A percentile compares a stretch with the other conserved stretches of the same genome.
These are phyloP conservation scores for Kwoniella sp. DNA, from an alignment of 768 basidiomycete species.

Conservation along the genomic window DNA sequence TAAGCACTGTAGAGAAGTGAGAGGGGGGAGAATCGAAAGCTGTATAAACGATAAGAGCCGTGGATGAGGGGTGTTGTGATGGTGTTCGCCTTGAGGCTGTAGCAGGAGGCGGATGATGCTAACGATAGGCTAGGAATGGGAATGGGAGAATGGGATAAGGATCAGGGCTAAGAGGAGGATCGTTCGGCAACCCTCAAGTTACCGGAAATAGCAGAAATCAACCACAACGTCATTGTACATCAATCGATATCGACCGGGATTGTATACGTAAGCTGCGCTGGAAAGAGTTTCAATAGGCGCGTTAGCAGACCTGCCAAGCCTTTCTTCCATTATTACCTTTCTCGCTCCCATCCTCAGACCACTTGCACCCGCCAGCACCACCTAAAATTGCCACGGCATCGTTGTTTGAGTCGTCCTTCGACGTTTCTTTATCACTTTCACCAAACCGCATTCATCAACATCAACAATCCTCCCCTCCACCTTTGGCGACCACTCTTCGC, in stretches of 20 bases:
- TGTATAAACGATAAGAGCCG: no score
- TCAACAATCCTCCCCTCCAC: conserved; percentile 19
- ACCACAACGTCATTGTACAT: not conserved
- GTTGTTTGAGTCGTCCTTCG: conserved; percentile 9
- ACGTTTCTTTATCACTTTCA: not conserved
- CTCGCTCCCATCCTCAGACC: no score
- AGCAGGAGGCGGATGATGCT: no score
- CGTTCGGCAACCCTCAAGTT: conserved; percentile 1
- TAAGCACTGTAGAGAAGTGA: no score
- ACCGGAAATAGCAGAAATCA: not conserved
- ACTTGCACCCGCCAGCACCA: no score
- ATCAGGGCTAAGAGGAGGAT: not conserved
- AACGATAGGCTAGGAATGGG: not conserved
- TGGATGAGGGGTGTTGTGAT: not conserved
- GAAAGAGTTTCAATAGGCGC: no score
- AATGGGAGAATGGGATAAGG: not conserved
- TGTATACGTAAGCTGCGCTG: no score
- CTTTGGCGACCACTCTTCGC: conserved; percentile 12
- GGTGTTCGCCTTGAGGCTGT: no score
- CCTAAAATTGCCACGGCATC: conserved; percentile 27
- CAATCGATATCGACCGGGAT: not conserved
- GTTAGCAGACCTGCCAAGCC: no score
- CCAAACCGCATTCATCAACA: not conserved
- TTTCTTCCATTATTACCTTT: not conserved
- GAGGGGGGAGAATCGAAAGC: no score